Conservation (phyloP, 2,329 filamentous ascomycete genomes). For the Aspergillus uvarum region DNA sequence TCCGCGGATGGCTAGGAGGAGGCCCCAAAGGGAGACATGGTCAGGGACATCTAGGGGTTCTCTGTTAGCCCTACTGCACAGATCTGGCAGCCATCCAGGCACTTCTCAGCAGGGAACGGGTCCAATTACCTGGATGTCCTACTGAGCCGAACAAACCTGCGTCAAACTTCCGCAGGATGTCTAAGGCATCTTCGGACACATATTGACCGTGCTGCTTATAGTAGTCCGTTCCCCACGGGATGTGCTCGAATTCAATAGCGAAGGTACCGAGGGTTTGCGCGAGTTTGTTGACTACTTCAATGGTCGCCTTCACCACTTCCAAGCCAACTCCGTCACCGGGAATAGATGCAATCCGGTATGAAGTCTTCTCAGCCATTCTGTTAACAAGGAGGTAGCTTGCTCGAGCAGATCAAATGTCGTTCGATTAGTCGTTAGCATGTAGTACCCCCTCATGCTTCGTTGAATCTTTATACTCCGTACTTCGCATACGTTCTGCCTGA, state of each 20-base stretch:
- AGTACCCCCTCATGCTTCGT: not conserved
- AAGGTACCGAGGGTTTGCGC: constrained; percentile 47
- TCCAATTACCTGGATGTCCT: constrained; percentile 51
- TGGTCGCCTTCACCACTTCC: constrained; percentile 61
- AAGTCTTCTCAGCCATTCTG: constrained; percentile 8
- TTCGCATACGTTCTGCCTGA: constrained; percentile 5
- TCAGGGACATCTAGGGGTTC: constrained; percentile 50
- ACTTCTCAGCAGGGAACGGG: not conserved
- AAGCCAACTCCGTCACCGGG: constrained; percentile 64
- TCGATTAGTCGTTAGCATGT: not conserved
- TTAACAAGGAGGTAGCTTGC: not conserved
- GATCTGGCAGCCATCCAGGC: not conserved
- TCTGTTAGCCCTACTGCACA: not conserved
- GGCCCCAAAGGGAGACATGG: constrained; percentile 57
- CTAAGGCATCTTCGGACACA: constrained; percentile 52
- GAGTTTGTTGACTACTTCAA: constrained; percentile 49
- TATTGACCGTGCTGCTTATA: constrained; percentile 55
- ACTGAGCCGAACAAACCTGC: constrained; percentile 62
- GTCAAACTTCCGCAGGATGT: constrained; percentile 53
- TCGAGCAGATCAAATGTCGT: not conserved
- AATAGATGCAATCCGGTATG: constrained; percentile 57
- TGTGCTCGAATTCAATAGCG: constrained; percentile 52
- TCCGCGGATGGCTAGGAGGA: constrained; percentile 57
- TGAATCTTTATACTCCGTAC: not conserved
- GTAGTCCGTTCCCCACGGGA: constrained; percentile 38